A percentile compares a stretch with the other conserved stretches of the same genome.
These are phyloP conservation scores for Trichoderma orchidacearum DNA, from an alignment of 495 filamentous ascomycete genomes.

Conservation along the genomic window DNA sequence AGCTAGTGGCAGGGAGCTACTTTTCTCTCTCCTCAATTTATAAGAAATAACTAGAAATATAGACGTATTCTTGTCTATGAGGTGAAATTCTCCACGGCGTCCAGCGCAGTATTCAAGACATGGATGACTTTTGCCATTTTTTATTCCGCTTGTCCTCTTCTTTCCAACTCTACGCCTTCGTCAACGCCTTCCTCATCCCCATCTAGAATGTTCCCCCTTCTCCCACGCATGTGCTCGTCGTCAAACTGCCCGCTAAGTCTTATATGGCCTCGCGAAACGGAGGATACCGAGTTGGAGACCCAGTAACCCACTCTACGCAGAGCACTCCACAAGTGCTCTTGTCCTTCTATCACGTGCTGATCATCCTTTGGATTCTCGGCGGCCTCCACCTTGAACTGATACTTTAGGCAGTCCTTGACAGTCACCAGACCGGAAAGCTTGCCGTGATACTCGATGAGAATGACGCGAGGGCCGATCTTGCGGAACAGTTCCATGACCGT, in stretches of 20 bases:
- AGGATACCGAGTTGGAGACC: conserved; percentile 36
- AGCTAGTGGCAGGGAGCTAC: not conserved
- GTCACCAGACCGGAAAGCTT: conserved; percentile 76
- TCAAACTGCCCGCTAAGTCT: conserved; percentile 22
- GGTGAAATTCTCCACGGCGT: no score
- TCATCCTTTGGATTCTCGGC: conserved; percentile 59
- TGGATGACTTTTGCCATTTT: no score
- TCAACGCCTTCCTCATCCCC: conserved; percentile 47
- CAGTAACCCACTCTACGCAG: conserved; percentile 45
- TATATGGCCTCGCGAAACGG: conserved; percentile 34
- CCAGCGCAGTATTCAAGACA: no score
- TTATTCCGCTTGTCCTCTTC: conserved; percentile 9
- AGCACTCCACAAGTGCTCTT: conserved; percentile 58
- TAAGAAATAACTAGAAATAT: not conserved
- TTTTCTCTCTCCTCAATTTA: not conserved
- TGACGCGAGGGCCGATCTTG: conserved; percentile 91
- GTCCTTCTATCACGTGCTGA: conserved; percentile 27
- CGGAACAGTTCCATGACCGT: conserved; percentile 99
- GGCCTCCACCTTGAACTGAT: conserved; percentile 93
- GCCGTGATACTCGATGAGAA: conserved; percentile 84
- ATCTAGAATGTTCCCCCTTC: conserved; percentile 39
- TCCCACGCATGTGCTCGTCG: conserved; percentile 6
- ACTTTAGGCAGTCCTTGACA: conserved; percentile 94
- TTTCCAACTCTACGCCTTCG: conserved; percentile 48
- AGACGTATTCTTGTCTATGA: no score